phyloP scores from a whole-genome alignment of 2,329 filamentous ascomycete genomes.

The Incumbomyces delicatus region DNA sequence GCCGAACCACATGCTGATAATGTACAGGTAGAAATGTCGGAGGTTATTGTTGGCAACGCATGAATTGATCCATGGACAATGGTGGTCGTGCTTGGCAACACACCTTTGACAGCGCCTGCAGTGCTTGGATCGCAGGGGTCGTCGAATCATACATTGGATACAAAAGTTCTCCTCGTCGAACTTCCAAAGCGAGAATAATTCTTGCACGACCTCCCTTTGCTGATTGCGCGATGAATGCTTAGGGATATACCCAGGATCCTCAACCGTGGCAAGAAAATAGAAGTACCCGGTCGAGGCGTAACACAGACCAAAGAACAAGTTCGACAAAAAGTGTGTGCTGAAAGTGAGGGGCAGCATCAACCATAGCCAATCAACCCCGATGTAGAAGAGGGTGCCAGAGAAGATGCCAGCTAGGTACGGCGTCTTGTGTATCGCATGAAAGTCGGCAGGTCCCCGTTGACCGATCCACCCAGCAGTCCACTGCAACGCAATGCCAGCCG shows the following conservation, averaged over 20 bases:
- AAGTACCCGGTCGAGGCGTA: constrained; percentile 69
- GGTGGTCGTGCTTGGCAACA: constrained; percentile 92
- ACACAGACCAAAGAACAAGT: constrained; percentile 60
- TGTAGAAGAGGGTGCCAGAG: constrained; percentile 72
- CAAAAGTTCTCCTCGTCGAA: constrained; percentile 95
- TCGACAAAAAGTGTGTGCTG: constrained; percentile 59
- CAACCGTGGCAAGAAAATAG: constrained; percentile 73
- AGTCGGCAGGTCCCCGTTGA: constrained; percentile 74
- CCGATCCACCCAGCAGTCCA: constrained; percentile 68
- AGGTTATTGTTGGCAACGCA: constrained; percentile 94
- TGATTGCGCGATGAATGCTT: constrained; percentile 82
- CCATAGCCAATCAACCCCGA: constrained; percentile 65
- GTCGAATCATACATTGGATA: constrained; percentile 86
- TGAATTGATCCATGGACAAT: constrained; percentile 97
- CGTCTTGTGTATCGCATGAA: constrained; percentile 86
- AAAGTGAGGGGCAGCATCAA: constrained; percentile 65
- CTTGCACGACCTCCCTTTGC: constrained; percentile 80
- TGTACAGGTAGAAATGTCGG: constrained; percentile 86
- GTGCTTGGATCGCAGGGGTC: constrained; percentile 88
- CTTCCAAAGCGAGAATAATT: constrained; percentile 73
- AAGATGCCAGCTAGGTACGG: constrained; percentile 94
- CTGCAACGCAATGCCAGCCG: constrained; percentile 58
- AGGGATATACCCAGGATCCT: constrained; percentile 86
- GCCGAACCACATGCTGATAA: constrained; percentile 66
- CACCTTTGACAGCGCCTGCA: constrained; percentile 85